Conservation (phyloP, 192 early-diverging fungal genomes). For the Backusella mclennaniae region DNA sequence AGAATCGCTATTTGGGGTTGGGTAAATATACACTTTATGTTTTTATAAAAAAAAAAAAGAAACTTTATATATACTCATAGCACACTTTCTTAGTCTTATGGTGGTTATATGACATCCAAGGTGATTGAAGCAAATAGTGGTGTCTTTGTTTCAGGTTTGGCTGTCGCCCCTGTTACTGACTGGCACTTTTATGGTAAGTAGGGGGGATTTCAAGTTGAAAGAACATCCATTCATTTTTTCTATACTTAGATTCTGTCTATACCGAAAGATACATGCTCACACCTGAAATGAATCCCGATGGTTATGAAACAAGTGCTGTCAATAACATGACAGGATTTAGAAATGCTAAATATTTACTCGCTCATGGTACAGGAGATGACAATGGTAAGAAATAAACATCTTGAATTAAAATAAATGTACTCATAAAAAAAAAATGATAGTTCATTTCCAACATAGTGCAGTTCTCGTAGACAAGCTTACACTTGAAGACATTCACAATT, state of each 20-base stretch:
- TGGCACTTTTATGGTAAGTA: slow-evolving; percentile 67
- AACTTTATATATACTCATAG: background rate
- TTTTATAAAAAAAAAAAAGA: background rate
- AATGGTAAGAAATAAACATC: slow-evolving; percentile 45
- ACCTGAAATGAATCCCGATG: slow-evolving; percentile 69
- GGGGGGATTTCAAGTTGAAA: background rate
- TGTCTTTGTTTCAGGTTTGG: slow-evolving; percentile 84
- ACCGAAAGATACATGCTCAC: slow-evolving; percentile 98
- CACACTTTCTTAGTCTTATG: slow-evolving; percentile 66
- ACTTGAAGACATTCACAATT: slow-evolving; percentile 67
- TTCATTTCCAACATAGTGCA: slow-evolving; percentile 93
- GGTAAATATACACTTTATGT: slow-evolving; percentile 41
- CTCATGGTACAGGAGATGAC: slow-evolving; percentile 93
- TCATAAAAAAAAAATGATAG: slow-evolving; percentile 29
- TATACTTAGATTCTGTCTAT: slow-evolving; percentile 76
- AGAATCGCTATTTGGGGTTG: slow-evolving; percentile 98
- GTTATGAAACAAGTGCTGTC: slow-evolving; percentile 79
- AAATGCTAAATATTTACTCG: slow-evolving; percentile 75
- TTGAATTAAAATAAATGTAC: no score
- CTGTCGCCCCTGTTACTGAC: slow-evolving; percentile 96
- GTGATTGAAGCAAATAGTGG: slow-evolving; percentile 83
- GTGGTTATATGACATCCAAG: slow-evolving; percentile 88
- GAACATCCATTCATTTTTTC: background rate
- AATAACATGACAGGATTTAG: slow-evolving; percentile 81
- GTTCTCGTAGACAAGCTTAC: slow-evolving; percentile 79